phyloP scores from a whole-genome alignment of 2,329 filamentous ascomycete genomes.

The Aspergillus latus region DNA sequence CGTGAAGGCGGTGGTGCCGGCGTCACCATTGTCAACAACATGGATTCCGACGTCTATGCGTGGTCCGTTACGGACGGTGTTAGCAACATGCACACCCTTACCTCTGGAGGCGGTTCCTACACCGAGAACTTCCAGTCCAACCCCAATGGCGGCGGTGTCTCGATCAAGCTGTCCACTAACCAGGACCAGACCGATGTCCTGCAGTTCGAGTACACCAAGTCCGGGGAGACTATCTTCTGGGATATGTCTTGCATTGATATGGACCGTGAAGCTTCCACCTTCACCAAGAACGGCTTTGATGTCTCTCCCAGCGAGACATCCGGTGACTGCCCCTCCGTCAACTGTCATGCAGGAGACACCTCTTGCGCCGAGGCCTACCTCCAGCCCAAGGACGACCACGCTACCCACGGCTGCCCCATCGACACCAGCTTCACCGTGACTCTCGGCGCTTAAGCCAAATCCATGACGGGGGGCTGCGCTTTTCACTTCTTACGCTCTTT shows the following conservation, averaged over 20 bases:
- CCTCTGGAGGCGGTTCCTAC: constrained; percentile 36
- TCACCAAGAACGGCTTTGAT: constrained; percentile 37
- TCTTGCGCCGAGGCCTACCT: constrained; percentile 42
- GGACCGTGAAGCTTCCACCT: constrained; percentile 27
- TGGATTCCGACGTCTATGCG: constrained; percentile 38
- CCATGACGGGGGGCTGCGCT: background rate
- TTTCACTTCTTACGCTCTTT: too few species aligned
- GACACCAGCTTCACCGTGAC: constrained; percentile 34
- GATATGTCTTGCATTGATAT: constrained; percentile 40
- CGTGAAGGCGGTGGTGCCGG: constrained; percentile 28
- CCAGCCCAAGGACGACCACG: constrained; percentile 41
- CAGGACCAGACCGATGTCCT: constrained; percentile 36
- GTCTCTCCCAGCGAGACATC: constrained; percentile 31
- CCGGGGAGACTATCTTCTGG: constrained; percentile 35
- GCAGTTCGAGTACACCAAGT: constrained; percentile 43
- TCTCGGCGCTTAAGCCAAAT: constrained; percentile 28
- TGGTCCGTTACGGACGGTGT: constrained; percentile 41
- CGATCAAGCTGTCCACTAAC: constrained; percentile 42
- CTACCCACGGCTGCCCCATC: constrained; percentile 43
- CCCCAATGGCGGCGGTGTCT: constrained; percentile 42
- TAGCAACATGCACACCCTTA: constrained; percentile 37
- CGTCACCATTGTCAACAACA: constrained; percentile 42
- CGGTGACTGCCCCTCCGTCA: constrained; percentile 33
- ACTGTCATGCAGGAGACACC: constrained; percentile 37
- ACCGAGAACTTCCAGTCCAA: constrained; percentile 36